Conservation (phyloP, 2,329 filamentous ascomycete species). For the Cladophialophora yegresii region DNA sequence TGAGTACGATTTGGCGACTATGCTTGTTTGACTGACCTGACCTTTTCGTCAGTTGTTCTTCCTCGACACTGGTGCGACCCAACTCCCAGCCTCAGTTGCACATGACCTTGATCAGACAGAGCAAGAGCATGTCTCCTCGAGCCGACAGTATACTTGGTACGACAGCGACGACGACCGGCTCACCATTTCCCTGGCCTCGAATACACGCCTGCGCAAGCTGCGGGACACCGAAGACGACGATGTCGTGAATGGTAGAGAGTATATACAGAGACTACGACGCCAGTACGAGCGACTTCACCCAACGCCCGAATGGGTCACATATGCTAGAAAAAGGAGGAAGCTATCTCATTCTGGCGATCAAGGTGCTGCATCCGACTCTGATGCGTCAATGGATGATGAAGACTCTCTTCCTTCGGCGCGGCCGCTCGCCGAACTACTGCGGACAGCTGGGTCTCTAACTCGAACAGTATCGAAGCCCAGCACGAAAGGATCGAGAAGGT, state of each 20-base stretch:
- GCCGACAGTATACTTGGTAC: constrained; percentile 69
- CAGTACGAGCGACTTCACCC: constrained; percentile 69
- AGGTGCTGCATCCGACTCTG: constrained; percentile 53
- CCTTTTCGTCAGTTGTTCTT: constrained; percentile 66
- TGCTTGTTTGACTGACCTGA: constrained; percentile 6
- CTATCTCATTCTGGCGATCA: constrained; percentile 47
- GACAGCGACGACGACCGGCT: constrained; percentile 95
- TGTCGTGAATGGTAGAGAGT: constrained; percentile 81
- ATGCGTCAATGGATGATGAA: constrained; percentile 51
- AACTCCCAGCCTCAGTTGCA: constrained; percentile 38
- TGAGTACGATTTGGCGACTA: constrained; percentile 41
- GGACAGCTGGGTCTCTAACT: constrained; percentile 69
- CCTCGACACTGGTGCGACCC: constrained; percentile 66
- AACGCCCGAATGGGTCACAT: constrained; percentile 60
- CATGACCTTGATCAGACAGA: constrained; percentile 46
- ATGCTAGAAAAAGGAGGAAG: constrained; percentile 36
- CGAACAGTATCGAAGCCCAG: constrained; percentile 51
- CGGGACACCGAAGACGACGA: constrained; percentile 80
- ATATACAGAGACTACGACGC: constrained; percentile 73
- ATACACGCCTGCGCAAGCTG: constrained; percentile 77
- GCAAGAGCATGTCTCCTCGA: constrained; percentile 25
- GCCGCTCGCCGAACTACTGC: constrained; percentile 77
- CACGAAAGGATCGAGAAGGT: constrained; percentile 62
- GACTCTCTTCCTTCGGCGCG: constrained; percentile 66
- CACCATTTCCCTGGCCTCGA: constrained; percentile 75